Conservation (phyloP, 129 eudicot species). For the Sambucus nigra region DNA sequence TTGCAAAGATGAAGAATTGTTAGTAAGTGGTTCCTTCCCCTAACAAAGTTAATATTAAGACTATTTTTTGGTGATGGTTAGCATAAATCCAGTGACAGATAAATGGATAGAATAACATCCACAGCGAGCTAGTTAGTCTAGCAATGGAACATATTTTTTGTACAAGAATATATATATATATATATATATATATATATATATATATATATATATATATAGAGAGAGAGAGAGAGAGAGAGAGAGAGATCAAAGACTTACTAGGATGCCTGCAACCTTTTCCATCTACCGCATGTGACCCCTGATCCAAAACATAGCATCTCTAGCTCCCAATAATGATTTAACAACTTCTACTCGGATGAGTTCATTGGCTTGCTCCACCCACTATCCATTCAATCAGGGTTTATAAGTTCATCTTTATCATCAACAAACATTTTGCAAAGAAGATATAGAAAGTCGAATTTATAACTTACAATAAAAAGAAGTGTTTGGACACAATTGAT, state of each 20-base stretch:
- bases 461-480: no score
- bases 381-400: conserved; percentile 32
- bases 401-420: conserved; percentile 3
- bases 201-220: not conserved
- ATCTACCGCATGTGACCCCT: conserved; percentile 73
- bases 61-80: no score
- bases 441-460: no score
- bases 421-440: not conserved
- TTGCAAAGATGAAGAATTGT: no score
- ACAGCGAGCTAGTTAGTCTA: not conserved
- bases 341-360: conserved; percentile 56
- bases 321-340: conserved; percentile 67
- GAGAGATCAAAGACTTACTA: conserved; percentile 38
- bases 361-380: conserved; percentile 60
- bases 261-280: conserved; percentile 95
- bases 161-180: no score
- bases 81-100: no score
- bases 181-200: no score
- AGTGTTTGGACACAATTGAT: no score
- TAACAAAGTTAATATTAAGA: no score
- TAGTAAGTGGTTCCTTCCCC: no score
- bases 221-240: not conserved
- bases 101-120: no score
- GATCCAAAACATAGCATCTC: conserved; percentile 78
- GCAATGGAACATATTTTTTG: not conserved